Base-by-base conservation (phyloP, 1,139 yeast species). In the Insectozyma bohioensis region DNA sequence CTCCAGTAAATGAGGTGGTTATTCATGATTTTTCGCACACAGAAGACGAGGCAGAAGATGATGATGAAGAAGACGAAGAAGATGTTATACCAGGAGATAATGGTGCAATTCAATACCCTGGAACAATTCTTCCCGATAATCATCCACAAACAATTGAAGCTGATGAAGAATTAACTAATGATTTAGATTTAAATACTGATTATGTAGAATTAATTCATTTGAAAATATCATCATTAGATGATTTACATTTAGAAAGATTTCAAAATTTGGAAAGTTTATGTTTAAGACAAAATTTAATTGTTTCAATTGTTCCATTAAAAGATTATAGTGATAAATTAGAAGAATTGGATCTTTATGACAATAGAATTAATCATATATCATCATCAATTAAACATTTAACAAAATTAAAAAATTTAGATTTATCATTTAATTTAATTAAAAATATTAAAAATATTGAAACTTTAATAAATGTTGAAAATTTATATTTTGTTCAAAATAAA, bases 341-440 rank as follows among this genome's bases (percentile, higher is more conserved):
- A 45, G 95, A 88, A 45, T 63, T 94, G 43, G 98, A 92, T 55
- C 68, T 90, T 22, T 94, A 94, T 54, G 98, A 94, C 58, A 94
- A 94, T 60, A 67, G 95, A 46, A 84, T 94, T 46, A 79, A 83
- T 42, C 97, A 90, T 52, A 86, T 92, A 34, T 83, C 92, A 11
- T 71, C 75, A 38, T 80, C 75, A 46, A 56, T 87, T 25, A 76
- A 74, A 37, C 79, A 78, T 37, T 74, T 87, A 46, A 60, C 58
- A 9, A 72, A 77, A 16, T 61, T 92, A 50, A 71, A 59, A 37
- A 72, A 58, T 34, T 67, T 94, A 45, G 99, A 94, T 57, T 67
- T 94, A 21, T 85, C 96, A 24, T 94, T 92, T 63, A 94, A 94
- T 61, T 85, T 83, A 52, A 86, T 94, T 52, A 83, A 85, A 50